phyloP scores from a whole-genome alignment of 1,284 basidiomycete genomes.

The Crucibulum cyathiforme region DNA sequence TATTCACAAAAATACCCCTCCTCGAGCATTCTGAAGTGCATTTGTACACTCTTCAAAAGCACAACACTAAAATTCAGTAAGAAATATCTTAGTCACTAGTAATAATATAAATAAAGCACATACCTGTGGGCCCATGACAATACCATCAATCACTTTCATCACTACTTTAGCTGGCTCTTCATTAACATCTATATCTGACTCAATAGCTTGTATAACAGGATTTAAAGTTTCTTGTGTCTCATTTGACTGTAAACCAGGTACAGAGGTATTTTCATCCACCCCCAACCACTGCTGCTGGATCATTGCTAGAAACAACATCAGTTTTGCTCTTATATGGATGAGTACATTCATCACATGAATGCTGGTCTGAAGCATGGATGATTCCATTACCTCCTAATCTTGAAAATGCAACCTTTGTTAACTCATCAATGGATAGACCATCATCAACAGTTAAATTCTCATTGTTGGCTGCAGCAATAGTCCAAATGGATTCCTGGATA shows the following conservation, averaged over 20 bases:
- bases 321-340: constrained; percentile 20
- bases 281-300: constrained; percentile 16
- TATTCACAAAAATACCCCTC: constrained; percentile 23
- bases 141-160: constrained; percentile 32
- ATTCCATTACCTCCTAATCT: constrained; percentile 23
- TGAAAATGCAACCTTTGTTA: constrained; percentile 22
- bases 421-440: constrained; percentile 15
- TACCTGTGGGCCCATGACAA: constrained; percentile 21
- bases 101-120: constrained; percentile 1
- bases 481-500: constrained; percentile 25
- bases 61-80: constrained; percentile 10
- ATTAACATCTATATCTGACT: background rate
- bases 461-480: constrained; percentile 8
- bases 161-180: constrained; percentile 5
- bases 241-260: background rate
- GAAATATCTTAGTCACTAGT: constrained; percentile 1
- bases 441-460: constrained; percentile 2
- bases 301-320: constrained; percentile 14
- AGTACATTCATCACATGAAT: constrained; percentile 28
- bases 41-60: constrained; percentile 16
- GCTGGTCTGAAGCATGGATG: constrained; percentile 15
- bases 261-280: background rate
- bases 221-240: constrained; percentile 12
- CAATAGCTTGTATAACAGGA: background rate
- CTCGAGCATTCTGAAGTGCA: constrained; percentile 19